A percentile compares a stretch with the other conserved stretches of the same genome.
These are phyloP conservation scores for Kazachstania viticola DNA, from an alignment of 805 yeast genomes.

Conservation along the genomic window DNA sequence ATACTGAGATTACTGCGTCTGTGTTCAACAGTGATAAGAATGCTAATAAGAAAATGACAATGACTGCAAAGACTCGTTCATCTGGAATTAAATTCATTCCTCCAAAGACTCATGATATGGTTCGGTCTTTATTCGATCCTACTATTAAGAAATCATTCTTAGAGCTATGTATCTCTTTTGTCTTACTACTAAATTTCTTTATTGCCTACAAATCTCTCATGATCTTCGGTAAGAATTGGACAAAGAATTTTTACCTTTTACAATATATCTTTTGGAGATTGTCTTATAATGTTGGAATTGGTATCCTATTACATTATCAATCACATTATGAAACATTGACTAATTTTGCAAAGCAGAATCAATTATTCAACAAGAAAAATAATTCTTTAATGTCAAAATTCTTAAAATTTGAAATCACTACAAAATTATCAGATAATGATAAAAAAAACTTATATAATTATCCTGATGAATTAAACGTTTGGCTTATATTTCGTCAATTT, in stretches of 20 bases:
- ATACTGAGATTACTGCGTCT: neutral
- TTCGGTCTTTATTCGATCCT: slow-evolving; percentile 70
- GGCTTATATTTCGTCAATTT: slow-evolving; percentile 68
- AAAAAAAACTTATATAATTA: slow-evolving; percentile 29
- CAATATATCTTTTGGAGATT: slow-evolving; percentile 66
- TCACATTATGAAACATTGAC: slow-evolving; percentile 47
- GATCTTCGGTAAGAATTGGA: slow-evolving; percentile 9
- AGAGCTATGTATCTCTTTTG: slow-evolving; percentile 46
- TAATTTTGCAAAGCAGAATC: slow-evolving; percentile 34
- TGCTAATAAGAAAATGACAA: neutral
- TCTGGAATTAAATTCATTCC: slow-evolving; percentile 26
- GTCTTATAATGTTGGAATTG: slow-evolving; percentile 72
- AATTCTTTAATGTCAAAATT: slow-evolving; percentile 29
- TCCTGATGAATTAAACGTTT: slow-evolving; percentile 72
- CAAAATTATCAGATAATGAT: slow-evolving; percentile 12
- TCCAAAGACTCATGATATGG: slow-evolving; percentile 68
- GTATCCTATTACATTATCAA: slow-evolving; percentile 53
- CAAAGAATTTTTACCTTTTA: slow-evolving; percentile 33
- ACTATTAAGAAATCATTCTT: slow-evolving; percentile 53
- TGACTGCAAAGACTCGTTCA: slow-evolving; percentile 20
- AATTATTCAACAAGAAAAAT: slow-evolving; percentile 34
- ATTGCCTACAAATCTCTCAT: slow-evolving; percentile 23
- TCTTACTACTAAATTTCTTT: slow-evolving; percentile 28
- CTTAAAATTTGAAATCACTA: slow-evolving; percentile 33
- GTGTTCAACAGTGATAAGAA: neutral